Evolutionary conservation across 208 protist species (phyloP), one percentile per base, ranked within the genome.

Genomic region (Tetramitus jugosus): DNA sequence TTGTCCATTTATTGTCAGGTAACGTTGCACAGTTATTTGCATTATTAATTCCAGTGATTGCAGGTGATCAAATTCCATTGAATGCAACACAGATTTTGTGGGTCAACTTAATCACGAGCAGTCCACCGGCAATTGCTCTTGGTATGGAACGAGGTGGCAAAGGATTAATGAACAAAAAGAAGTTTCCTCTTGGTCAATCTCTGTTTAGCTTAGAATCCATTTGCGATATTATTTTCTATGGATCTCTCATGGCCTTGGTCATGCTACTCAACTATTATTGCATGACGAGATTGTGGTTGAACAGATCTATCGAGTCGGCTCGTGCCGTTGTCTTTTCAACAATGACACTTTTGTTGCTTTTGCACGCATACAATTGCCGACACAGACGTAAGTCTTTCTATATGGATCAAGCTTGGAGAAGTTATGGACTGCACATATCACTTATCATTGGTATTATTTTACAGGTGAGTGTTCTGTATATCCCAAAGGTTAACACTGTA

Each of bases 1-100:
- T 93, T 14, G 84, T 93, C 10, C 90, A 93, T 77, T 79, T 93
- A 26, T 84, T 94, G 49, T 91, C 90, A 43, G 87, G 86, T 71
- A 94, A 94, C 82, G 89, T 93, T 29, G 87, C 90, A 2, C 90
- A 93, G 84, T 26, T 29, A 3, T 37, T 69, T 42, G 20, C 33
- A 29, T 43, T 69, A 17, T 87, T 93, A 49, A 92, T 93, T 80
- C 88, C 87, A 29, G 82, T 93, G 4, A 89, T 95, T 60, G 89
- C 87, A 79, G 92, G 91, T 61, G 37, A 37, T 13, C 7, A 45
- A 42, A 84, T 93, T 60, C 87, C 88, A 14, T 84, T 93, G 2
- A 93, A 89, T 23, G 89, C 92, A 37, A 87, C 94, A 64, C 87
- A 95, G 80, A 93, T 95, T 88, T 82, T 95, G 68, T 95, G 90